Percentiles rank a stretch among this genome's conserved stretches.
phyloP scores from a whole-genome alignment of 352 stramenopile species.

The Aphanomyces euteiches region DNA sequence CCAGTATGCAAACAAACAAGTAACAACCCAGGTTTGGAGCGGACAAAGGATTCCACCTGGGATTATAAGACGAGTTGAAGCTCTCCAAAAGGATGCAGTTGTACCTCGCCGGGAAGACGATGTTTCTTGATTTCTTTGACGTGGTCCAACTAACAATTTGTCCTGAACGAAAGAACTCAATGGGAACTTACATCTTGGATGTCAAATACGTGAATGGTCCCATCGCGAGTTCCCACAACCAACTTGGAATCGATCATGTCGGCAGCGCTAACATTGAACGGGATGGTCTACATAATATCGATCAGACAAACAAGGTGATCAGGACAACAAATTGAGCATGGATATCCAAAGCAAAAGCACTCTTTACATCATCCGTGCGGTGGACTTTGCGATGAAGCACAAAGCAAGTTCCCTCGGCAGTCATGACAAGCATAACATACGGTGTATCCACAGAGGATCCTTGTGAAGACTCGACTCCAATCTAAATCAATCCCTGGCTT shows the following conservation, averaged over 20 bases:
- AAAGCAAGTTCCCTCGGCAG: constrained; percentile 59
- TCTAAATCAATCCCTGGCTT: neutral
- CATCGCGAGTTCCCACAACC: constrained; percentile 60
- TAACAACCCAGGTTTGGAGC: neutral
- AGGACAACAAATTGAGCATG: neutral
- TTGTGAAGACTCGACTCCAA: neutral
- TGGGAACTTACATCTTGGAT: neutral
- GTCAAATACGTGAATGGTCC: constrained; percentile 37
- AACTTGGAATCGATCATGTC: constrained; percentile 50
- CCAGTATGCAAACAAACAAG: constrained; percentile 24
- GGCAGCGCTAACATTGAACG: constrained; percentile 65
- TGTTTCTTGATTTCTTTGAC: neutral
- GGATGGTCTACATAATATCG: constrained; percentile 42
- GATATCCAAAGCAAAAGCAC: constrained; percentile 45
- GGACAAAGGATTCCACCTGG: constrained; percentile 15
- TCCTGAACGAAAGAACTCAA: too few relatives aligned
- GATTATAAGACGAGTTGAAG: neutral
- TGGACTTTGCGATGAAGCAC: constrained; percentile 57
- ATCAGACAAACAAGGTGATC: neutral
- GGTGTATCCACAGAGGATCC: neutral
- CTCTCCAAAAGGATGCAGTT: too few relatives aligned
- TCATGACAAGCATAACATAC: constrained; percentile 60
- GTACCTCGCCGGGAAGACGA: constrained; percentile 18
- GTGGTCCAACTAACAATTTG: neutral
- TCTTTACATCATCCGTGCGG: constrained; percentile 18